These are phyloP conservation scores for Phytophthora chlamydospora DNA, from an alignment of 352 stramenopile species.

Conservation along the genomic window DNA sequence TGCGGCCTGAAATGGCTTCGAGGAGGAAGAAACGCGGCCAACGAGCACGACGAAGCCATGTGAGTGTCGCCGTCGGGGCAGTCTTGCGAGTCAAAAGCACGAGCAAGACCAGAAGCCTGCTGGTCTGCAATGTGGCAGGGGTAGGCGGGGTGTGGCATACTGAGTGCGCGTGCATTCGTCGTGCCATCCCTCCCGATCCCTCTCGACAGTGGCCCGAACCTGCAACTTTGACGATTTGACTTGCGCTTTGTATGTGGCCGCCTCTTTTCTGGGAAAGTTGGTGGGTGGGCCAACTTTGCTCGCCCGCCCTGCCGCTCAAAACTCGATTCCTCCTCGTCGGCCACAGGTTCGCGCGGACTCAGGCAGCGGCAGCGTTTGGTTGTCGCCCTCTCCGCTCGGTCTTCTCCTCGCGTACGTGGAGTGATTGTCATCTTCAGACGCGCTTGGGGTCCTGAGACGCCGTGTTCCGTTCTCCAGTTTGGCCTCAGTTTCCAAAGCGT, in stretches of 20 bases:
- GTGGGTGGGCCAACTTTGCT: constrained; percentile 17
- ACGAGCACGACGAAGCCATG: not conserved
- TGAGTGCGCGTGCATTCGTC: not conserved
- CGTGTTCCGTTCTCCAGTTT: no score
- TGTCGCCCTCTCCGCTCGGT: constrained; percentile 31
- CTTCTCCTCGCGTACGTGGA: not conserved
- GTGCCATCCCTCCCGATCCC: constrained; percentile 23
- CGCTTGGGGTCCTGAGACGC: no score
- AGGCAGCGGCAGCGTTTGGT: constrained; percentile 46
- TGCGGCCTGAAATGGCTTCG: constrained; percentile 1
- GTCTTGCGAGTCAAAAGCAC: no score
- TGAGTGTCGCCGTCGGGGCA: not conserved
- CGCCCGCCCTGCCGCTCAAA: constrained; percentile 5
- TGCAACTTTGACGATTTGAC: constrained; percentile 13
- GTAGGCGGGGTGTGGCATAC: constrained; percentile 12
- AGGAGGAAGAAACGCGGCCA: not conserved
- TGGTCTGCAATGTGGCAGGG: constrained; percentile 4
- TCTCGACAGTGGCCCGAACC: constrained; percentile 10
- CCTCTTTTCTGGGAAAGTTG: constrained; percentile 23
- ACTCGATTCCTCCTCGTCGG: constrained; percentile 14
- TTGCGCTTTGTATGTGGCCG: constrained; percentile 16
- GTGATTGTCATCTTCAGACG: no score
- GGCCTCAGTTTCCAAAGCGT: not conserved
- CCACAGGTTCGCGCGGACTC: constrained; percentile 20
- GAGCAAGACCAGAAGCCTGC: no score